Percentiles rank a stretch among this genome's conserved stretches.
These are phyloP conservation scores for Skeletonema menzelii DNA, from an alignment of 108 stramenopile genomes.

Conservation along the genomic window DNA sequence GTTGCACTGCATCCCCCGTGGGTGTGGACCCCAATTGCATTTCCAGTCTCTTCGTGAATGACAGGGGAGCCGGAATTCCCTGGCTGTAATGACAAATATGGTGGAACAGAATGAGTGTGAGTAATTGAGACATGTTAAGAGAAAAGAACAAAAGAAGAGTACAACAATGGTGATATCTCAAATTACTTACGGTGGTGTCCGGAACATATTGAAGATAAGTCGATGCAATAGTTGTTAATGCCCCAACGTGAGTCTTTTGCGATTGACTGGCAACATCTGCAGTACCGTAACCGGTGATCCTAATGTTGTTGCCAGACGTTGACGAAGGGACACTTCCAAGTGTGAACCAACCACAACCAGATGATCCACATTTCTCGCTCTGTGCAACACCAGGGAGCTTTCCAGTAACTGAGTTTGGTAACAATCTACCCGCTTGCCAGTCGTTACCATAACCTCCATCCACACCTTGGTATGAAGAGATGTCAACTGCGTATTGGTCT, in stretches of 20 bases:
- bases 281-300: conserved; percentile 5
- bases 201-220: too few species aligned
- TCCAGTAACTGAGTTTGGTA: not conserved
- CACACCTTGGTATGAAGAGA: not conserved
- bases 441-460: not conserved
- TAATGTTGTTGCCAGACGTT: not conserved
- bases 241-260: too few species aligned
- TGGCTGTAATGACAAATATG: too few species aligned
- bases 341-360: conserved; percentile 7
- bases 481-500: conserved; percentile 9
- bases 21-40: conserved; percentile 11
- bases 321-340: conserved; percentile 3
- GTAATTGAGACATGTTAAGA: not conserved
- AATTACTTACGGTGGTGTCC: too few species aligned
- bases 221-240: too few species aligned
- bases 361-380: not conserved
- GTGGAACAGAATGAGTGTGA: not conserved
- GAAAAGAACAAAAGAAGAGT: not conserved
- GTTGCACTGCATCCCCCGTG: not conserved
- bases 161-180: not conserved
- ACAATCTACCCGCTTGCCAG: not conserved
- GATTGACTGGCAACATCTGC: too few species aligned
- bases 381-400: conserved; percentile 6
- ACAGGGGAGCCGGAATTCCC: conserved; percentile 5
- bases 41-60: not conserved